Percentiles rank a stretch among this genome's conserved stretches.
These are phyloP conservation scores for Kodamaea arcana DNA, from an alignment of 1,139 yeast species.

Conservation along the genomic window DNA sequence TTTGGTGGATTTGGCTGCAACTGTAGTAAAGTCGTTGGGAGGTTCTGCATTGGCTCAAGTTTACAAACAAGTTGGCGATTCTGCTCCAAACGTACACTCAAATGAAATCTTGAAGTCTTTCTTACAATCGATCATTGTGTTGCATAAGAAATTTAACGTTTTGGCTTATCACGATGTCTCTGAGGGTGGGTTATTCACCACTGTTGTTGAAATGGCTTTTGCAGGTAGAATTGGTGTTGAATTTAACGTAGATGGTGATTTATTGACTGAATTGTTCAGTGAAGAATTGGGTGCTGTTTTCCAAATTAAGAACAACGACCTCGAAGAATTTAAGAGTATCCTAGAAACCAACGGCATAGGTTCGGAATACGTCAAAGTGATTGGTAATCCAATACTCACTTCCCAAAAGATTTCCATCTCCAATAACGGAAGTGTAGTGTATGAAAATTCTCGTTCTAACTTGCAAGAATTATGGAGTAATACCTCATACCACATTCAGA, in stretches of 20 bases:
- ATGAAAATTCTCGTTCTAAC: constrained; percentile 57
- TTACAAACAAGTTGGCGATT: constrained; percentile 77
- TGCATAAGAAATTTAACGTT: constrained; percentile 68
- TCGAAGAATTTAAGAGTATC: constrained; percentile 50
- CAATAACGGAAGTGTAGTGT: constrained; percentile 44
- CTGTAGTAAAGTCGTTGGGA: constrained; percentile 61
- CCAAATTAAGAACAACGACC: constrained; percentile 64
- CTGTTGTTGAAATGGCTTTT: constrained; percentile 93
- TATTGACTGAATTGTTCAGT: constrained; percentile 63
- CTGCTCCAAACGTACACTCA: constrained; percentile 81
- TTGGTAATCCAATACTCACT: constrained; percentile 64
- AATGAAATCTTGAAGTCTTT: constrained; percentile 60
- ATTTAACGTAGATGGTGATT: constrained; percentile 31
- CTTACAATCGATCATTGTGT: constrained; percentile 60
- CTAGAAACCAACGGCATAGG: constrained; percentile 59
- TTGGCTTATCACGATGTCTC: constrained; percentile 94
- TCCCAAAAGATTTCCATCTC: constrained; percentile 48
- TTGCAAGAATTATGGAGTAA: constrained; percentile 84
- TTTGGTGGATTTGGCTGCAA: constrained; percentile 71
- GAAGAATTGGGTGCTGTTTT: constrained; percentile 97
- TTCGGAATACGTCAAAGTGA: constrained; percentile 46
- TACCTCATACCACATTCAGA: constrained; percentile 88
- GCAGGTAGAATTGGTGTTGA: constrained; percentile 82
- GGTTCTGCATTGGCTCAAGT: constrained; percentile 97
- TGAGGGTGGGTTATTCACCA: constrained; percentile 91